phyloP scores from a whole-genome alignment of 116 monocot species.

The Iris pallida region DNA sequence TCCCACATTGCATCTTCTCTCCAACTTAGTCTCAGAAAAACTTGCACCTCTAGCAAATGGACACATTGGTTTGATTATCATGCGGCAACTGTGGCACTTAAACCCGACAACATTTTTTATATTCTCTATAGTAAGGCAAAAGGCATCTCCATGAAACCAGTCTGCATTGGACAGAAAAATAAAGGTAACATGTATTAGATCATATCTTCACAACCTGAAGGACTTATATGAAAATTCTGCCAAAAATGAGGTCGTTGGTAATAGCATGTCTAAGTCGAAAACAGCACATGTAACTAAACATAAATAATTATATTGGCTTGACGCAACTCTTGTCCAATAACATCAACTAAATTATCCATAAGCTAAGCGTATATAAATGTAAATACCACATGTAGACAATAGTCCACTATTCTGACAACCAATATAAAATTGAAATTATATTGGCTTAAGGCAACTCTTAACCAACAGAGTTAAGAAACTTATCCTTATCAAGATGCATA shows the following conservation, averaged over 20 bases:
- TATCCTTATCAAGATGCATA: not conserved
- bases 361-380: too few relatives aligned
- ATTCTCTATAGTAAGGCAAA: constrained; percentile 3
- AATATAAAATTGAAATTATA: not conserved
- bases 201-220: too few relatives aligned
- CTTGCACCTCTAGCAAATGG: too few relatives aligned
- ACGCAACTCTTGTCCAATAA: too few relatives aligned
- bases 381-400: too few relatives aligned
- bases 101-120: constrained; percentile 9
- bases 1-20: not conserved
- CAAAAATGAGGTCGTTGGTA: too few relatives aligned
- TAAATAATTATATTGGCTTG: too few relatives aligned
- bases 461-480: not conserved
- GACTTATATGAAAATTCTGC: too few relatives aligned
- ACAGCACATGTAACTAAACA: too few relatives aligned
- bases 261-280: too few relatives aligned
- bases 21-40: not conserved
- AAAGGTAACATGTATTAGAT: not conserved
- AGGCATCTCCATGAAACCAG: constrained; percentile 17
- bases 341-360: too few relatives aligned
- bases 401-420: too few relatives aligned
- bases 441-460: not conserved
- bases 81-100: constrained; percentile 9
- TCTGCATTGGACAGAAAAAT: constrained; percentile 9
- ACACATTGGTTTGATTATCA: constrained; percentile 1